Base-by-base conservation (phyloP, 2,329 filamentous ascomycete species). In the Rhynchosporium graminicola region DNA sequence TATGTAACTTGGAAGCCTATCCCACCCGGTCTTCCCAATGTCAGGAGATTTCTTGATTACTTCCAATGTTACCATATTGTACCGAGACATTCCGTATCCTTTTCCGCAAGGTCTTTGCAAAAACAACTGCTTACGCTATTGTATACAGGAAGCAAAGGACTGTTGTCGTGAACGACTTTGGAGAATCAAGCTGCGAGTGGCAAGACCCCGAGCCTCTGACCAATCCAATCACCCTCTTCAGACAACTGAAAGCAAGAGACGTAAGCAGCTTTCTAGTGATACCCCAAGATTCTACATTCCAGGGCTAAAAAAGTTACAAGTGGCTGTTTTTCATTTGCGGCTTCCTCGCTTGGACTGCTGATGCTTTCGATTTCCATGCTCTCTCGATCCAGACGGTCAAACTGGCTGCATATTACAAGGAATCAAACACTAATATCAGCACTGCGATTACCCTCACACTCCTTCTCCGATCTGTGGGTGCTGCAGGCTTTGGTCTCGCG, bases 351-450 rank as follows among this genome's bases (percentile, higher is more conserved):
- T 69, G 66, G 68, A 68, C 68, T 51, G 67, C 66, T 3, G 67
- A 70, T 58, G 90, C 90, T 3, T 93, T 92, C 73, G 90, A 92
- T 75, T 93, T 93, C 73, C 89, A 92, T 75, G 88, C 90, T 26
- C 80, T 93, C 2, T 90, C 87, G 1, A 91, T 93, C 65, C 88
- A 92, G 76, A 90, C 88, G 4, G 82, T 83, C 69, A 91, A 92
- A 77, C 78, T 92, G 31, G 81, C 83, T 9, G 76, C 78, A 1
- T 86, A 85, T 73, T 87, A 83, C 70, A 83, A 84, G 66, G 84
- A 84, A 69, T 89, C 88, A 0, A 68, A 67, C 38, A 67, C 70
- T 68, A 63, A 71, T 71, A 60, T 76, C 67, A 69, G 92, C 88
- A 66, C 65, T 8, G 66, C 66, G 8, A 70, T 72, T 51, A 72